Base-by-base conservation (phyloP, 768 basidiomycete species). In the Termitomyces sp. region DNA sequence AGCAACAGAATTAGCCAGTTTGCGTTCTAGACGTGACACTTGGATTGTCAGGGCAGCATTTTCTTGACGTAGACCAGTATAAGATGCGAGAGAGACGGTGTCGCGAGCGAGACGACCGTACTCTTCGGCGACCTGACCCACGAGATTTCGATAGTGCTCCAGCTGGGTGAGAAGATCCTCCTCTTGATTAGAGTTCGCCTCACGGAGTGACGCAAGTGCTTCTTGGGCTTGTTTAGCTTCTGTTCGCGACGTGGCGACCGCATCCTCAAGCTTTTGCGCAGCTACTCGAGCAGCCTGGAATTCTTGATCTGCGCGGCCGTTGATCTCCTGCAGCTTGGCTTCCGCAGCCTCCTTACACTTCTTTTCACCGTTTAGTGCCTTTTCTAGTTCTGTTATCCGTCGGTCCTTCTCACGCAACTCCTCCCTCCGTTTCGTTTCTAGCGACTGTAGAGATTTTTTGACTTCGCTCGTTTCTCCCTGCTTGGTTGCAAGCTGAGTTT, bases 1-100 rank as follows among this genome's bases (percentile, higher is more conserved):
- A 18, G 74, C 84, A 58, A 90, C 86, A 5, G 88, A 78, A 66
- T 88, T 89, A 44, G 83, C 84, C 15, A 90, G 75, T 70, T 87
- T 90, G 61, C 90, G 84, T 65, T 89, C 84, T 13, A 90, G 73
- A 33, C 88, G 84, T 32, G 78, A 70, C 28, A 76, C 72, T 8
- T 76, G 80, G 11, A 82, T 64, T 58, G 80, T 79, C 35, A 80
- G 62, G 4, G 70, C 64, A 2, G 72, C 58, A 60, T 80, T 71
- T 33, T 80, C 75, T 36, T 75, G 71, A 68, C 77, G 76, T 39
- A 88, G 75, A 7, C 67, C 63, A 20, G 68, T 67, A 62, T 82
- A 74, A 1, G 72, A 69, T 24, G 72, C 63, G 45, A 66, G 63
- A 7, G 79, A 66, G 13, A 86, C 76, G 3, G 81, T 78, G 35